A percentile compares a stretch with the other conserved stretches of the same genome.
Conservation (phyloP, 1,284 basidiomycete genomes). For the Spongiforma sp. region DNA sequence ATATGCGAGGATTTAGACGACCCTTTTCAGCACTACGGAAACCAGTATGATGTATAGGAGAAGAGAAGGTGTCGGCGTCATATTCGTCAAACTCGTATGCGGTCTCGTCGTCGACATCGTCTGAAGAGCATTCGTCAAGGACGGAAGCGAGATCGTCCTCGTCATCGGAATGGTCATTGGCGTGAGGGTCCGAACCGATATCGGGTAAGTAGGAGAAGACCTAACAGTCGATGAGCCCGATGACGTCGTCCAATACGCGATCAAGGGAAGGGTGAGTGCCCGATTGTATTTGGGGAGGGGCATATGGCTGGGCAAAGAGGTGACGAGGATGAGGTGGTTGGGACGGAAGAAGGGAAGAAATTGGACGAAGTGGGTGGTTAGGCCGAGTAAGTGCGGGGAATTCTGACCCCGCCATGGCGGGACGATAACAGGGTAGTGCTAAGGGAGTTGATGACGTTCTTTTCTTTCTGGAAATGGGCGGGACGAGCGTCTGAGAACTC, state of each 20-base stretch:
- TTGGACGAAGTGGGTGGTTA: too few relatives aligned
- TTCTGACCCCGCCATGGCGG: slow-evolving; percentile 70
- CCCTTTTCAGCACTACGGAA: too few relatives aligned
- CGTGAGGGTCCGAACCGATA: slow-evolving; percentile 96
- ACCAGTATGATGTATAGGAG: too few relatives aligned
- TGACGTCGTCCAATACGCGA: slow-evolving; percentile 88
- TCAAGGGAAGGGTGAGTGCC: slow-evolving; percentile 87
- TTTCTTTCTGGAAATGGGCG: slow-evolving; percentile 83
- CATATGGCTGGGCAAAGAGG: slow-evolving; percentile 65
- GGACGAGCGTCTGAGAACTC: slow-evolving; percentile 95
- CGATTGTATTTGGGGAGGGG: slow-evolving; percentile 65
- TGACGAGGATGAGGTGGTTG: too few relatives aligned
- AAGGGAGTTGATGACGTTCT: slow-evolving; percentile 81
- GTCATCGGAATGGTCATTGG: slow-evolving; percentile 79
- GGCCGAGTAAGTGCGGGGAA: slow-evolving; percentile 79
- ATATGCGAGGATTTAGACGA: too few relatives aligned
- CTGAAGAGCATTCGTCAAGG: slow-evolving; percentile 64
- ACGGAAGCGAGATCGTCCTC: slow-evolving; percentile 68
- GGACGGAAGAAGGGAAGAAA: too few relatives aligned
- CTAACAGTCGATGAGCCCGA: slow-evolving; percentile 86
- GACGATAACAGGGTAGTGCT: too few relatives aligned
- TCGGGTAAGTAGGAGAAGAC: too few relatives aligned
- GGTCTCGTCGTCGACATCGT: slow-evolving; percentile 61
- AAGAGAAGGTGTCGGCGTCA: too few relatives aligned
- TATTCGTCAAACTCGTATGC: slow-evolving; percentile 79